Percentiles rank a stretch among this genome's conserved stretches.
Evolutionary conservation across 139 green algal species (phyloP).

Genomic region (Asterochloris sp.): DNA sequence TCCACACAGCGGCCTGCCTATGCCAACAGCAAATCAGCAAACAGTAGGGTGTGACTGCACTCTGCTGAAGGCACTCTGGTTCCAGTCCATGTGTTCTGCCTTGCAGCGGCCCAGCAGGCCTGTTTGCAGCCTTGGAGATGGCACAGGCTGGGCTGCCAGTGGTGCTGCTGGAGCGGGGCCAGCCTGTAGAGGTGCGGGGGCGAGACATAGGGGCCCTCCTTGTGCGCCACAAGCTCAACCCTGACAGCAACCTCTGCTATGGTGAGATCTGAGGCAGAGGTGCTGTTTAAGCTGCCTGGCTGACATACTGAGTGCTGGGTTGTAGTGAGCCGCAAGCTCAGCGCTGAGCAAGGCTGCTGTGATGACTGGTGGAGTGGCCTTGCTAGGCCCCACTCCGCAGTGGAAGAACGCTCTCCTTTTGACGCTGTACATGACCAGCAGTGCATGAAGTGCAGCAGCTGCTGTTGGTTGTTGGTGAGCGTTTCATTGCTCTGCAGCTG

Average conservation of each 20-base stretch:
- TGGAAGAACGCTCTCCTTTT: no score
- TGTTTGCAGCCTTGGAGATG: slow-evolving; percentile 77
- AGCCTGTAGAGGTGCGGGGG: slow-evolving; percentile 73
- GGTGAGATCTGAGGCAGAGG: slow-evolving; percentile 32
- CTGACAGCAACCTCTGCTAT: slow-evolving; percentile 82
- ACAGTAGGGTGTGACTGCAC: no score
- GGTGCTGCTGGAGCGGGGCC: slow-evolving; percentile 71
- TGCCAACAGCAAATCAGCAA: no score
- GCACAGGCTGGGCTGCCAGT: slow-evolving; percentile 48
- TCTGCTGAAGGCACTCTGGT: background rate
- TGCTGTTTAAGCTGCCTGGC: background rate
- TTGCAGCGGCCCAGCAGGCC: slow-evolving; percentile 66
- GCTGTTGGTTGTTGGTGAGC: no score
- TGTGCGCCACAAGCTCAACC: slow-evolving; percentile 52
- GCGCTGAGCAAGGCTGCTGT: no score
- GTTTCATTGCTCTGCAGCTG: no score
- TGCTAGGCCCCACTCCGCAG: no score
- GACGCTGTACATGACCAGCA: no score
- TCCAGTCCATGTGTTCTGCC: background rate
- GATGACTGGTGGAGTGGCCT: no score
- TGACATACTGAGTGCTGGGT: background rate
- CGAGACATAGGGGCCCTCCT: slow-evolving; percentile 81
- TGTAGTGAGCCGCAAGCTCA: no score
- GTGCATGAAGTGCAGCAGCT: no score
- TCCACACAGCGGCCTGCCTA: no score